Conservation (phyloP, 176 grass and related monocot species). For the Paspalum vaginatum region DNA sequence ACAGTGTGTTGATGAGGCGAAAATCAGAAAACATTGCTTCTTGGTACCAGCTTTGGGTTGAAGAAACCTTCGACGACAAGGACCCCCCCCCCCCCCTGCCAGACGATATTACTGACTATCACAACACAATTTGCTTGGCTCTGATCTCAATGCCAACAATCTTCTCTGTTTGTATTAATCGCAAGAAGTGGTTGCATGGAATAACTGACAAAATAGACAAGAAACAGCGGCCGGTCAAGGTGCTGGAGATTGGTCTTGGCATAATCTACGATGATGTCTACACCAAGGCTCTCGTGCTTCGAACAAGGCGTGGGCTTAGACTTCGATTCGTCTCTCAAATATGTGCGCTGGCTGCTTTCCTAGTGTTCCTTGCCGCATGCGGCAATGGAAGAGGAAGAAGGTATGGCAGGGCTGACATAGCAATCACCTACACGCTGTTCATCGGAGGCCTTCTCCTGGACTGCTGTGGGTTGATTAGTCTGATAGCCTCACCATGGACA, state of each 20-base stretch:
- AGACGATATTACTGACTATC: no score
- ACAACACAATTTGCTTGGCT: neutral
- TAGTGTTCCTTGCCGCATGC: neutral
- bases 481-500: neutral
- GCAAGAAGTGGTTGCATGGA: no score
- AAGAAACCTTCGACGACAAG: no score
- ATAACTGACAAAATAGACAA: no score
- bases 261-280: slow-evolving; percentile 20
- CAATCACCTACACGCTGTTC: slow-evolving; percentile 12
- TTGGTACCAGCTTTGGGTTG: no score
- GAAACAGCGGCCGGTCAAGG: neutral
- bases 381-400: neutral
- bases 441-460: neutral
- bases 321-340: neutral
- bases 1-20: no score
- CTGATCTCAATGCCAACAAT: rapidly evolving
- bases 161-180: neutral
- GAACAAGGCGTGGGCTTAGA: neutral
- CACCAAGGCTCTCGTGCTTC: slow-evolving; percentile 12
- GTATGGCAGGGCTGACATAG: neutral
- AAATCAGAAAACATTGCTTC: no score
- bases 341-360: neutral
- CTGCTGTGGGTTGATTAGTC: neutral
- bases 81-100: no score
- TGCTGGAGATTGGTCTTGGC: neutral